Percentiles rank a stretch among this genome's conserved stretches.
Evolutionary conservation across 2,329 filamentous ascomycete species (phyloP).

Genomic region (Clonostachys rhizophaga): DNA sequence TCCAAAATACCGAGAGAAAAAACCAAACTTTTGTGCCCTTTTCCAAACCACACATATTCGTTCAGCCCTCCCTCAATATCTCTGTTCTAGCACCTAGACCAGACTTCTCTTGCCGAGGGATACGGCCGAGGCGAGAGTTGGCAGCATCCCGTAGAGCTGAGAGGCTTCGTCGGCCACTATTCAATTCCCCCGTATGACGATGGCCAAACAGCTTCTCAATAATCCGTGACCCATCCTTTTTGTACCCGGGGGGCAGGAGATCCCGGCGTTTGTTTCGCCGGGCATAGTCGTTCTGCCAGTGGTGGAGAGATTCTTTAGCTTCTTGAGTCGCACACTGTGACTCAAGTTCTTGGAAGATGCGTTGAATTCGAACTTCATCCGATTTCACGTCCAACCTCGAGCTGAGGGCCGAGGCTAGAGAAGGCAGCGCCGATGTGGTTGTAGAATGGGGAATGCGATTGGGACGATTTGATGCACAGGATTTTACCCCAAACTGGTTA

Average conservation of each 20-base stretch:
- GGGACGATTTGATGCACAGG: not conserved
- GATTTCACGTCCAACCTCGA: slow-evolving; percentile 9
- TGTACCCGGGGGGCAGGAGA: slow-evolving; percentile 32
- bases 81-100: no score
- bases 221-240: slow-evolving; percentile 6
- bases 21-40: no score
- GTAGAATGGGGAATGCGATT: slow-evolving; percentile 18
- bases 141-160: no score
- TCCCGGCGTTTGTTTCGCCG: slow-evolving; percentile 24
- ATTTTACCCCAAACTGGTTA: not conserved
- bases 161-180: no score
- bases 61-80: no score
- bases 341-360: slow-evolving; percentile 41
- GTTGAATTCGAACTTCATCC: slow-evolving; percentile 35
- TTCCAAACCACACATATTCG: no score
- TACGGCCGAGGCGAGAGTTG: no score
- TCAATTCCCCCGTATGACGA: no score
- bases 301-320: slow-evolving; percentile 38
- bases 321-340: slow-evolving; percentile 39
- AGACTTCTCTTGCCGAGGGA: no score
- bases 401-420: not conserved
- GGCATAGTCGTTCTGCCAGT: slow-evolving; percentile 46
- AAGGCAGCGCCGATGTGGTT: slow-evolving; percentile 21
- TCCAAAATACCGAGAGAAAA: no score
- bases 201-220: not conserved